These are phyloP conservation scores for Botrytis sinoallii DNA, from an alignment of 2,329 filamentous ascomycete genomes.

Conservation along the genomic window DNA sequence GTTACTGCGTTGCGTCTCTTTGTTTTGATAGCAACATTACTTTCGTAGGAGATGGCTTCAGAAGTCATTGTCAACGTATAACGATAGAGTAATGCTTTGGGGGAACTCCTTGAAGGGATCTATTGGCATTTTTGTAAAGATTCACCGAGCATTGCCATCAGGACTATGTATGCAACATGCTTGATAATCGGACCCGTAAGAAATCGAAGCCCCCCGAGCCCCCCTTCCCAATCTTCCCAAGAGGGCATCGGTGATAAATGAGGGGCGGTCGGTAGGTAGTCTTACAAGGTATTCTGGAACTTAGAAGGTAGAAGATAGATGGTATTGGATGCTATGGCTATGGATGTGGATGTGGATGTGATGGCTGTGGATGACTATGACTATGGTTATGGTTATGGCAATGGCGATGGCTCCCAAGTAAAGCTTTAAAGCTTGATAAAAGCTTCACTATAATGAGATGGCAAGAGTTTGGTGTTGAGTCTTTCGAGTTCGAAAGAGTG, in stretches of 20 bases:
- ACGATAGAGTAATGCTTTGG: neutral
- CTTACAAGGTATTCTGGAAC: neutral
- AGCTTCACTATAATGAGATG: neutral
- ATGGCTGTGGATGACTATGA: neutral
- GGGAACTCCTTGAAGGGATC: neutral
- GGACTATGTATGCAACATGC: neutral
- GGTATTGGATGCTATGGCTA: neutral
- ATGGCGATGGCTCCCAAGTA: neutral
- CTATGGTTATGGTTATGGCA: neutral
- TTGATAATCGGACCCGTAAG: slow-evolving; percentile 13
- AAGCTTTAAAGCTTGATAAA: neutral
- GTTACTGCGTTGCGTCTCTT: neutral
- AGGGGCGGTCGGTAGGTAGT: slow-evolving; percentile 8
- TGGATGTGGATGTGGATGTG: neutral
- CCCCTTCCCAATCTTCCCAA: neutral
- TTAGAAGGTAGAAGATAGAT: neutral
- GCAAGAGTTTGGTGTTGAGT: neutral
- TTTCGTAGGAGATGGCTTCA: neutral
- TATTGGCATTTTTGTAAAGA: neutral
- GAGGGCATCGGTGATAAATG: slow-evolving; percentile 1
- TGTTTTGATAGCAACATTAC: neutral
- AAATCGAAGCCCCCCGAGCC: neutral
- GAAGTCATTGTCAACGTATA: neutral
- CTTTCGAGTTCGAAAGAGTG: neutral
- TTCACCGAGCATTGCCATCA: neutral